Base-by-base conservation (phyloP, 345 rosid genomes). In the Camelina laxa region DNA sequence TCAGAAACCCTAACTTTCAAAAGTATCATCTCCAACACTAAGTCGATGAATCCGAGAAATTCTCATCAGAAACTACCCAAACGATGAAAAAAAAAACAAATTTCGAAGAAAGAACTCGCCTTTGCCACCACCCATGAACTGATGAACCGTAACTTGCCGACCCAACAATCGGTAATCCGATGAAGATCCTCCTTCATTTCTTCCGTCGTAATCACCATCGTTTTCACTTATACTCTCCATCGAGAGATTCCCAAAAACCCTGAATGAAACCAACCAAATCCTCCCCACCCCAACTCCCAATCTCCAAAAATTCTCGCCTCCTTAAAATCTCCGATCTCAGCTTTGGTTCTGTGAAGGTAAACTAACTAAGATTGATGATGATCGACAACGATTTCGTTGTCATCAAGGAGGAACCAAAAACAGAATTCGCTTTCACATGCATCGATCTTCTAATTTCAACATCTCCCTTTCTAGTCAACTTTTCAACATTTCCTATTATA, bases 71-170 rank as follows among this genome's bases (percentile, higher is more conserved):
- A 68, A 69, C 38, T 15, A 24, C 15, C 21, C 21, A 65, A 65
- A 15, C 3, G 30, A 27, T 60, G 51, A 36, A 27, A 4, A 50
- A 36, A 50, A 45, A 22, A n/a, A 4, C 2, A 33, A 7, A 16
- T 8, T 22, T 11, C 0, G 64, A 19, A 30, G 24, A 39, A 16
- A 33, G 35, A 41, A 67, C 72, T 68, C 49, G 73, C 86, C 80
- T 80, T 69, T 83, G 60, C 86, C 86, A 56, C 86, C 86, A 13
- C 84, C 86, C 86, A 80, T 83, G 74, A 83, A 75, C 80, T 78
- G 79, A 71, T 83, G 86, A 75, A 83, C 69, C 30, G 79, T 69
- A 65, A 65, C 68, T 38, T 77, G 79, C 1, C 81, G 85, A 60
- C 75, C 82, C 72, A 82, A 73, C 49, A 83, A 69, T 50, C 76